These are phyloP conservation scores for Hortaea sp. DNA, from an alignment of 2,329 filamentous ascomycete species.

Conservation along the genomic window DNA sequence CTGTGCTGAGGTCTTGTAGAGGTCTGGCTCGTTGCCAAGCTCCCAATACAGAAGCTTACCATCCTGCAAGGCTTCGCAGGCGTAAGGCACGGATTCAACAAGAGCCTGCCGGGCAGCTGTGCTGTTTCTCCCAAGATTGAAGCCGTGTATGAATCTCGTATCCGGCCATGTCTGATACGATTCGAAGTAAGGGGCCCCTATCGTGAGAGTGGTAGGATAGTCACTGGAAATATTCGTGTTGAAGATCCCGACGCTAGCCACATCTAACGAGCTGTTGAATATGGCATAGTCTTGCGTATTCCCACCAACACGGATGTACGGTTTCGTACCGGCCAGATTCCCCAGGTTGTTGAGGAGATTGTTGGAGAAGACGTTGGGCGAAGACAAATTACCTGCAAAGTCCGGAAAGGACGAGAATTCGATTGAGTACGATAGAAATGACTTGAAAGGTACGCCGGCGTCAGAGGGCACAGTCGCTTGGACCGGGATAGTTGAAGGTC, in stretches of 20 bases:
- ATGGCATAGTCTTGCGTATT: conserved; percentile 58
- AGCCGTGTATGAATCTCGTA: conserved; percentile 50
- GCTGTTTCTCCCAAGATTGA: conserved; percentile 48
- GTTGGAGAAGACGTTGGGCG: conserved; percentile 51
- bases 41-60: conserved; percentile 49
- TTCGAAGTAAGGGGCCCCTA: conserved; percentile 54
- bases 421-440: conserved; percentile 44
- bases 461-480: conserved; percentile 37
- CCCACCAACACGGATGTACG: conserved; percentile 54
- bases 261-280: conserved; percentile 44
- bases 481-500: conserved; percentile 3
- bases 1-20: conserved; percentile 45
- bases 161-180: conserved; percentile 49
- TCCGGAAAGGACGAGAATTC: conserved; percentile 45
- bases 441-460: conserved; percentile 26
- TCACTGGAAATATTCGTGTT: conserved; percentile 42
- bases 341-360: conserved; percentile 5
- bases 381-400: conserved; percentile 43
- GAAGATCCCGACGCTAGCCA: conserved; percentile 44
- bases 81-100: conserved; percentile 45
- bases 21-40: conserved; percentile 56
- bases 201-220: conserved; percentile 51
- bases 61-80: conserved; percentile 45
- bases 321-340: conserved; percentile 41
- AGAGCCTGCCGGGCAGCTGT: conserved; percentile 43